Evolutionary conservation across 345 rosid species (phyloP).

Genomic region (Draba incana): DNA sequence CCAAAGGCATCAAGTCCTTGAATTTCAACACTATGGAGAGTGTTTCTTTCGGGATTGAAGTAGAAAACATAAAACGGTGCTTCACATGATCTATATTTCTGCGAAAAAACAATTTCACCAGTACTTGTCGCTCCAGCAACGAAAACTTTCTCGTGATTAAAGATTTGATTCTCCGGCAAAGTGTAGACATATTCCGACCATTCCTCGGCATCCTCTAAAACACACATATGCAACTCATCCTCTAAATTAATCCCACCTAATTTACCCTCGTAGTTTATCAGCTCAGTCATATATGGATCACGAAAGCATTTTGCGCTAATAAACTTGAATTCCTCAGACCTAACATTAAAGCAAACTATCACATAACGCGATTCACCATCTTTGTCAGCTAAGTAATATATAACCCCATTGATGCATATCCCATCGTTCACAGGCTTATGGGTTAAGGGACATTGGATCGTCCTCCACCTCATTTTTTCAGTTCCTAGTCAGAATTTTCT

Average conservation of each 20-base stretch:
- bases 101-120: background rate
- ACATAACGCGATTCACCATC: background rate
- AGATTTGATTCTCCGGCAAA: background rate
- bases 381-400: background rate
- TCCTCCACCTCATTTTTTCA: background rate
- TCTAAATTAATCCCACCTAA: background rate
- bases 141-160: background rate
- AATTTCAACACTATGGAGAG: background rate
- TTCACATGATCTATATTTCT: background rate
- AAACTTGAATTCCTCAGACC: background rate
- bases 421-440: background rate
- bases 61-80: background rate
- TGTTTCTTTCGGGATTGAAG: background rate
- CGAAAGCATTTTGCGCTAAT: background rate
- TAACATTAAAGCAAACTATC: constrained; percentile 2
- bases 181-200: background rate
- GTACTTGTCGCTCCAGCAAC: background rate
- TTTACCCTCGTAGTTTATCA: background rate
- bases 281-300: background rate
- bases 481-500: background rate
- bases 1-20: background rate
- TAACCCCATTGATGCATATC: constrained; percentile 6
- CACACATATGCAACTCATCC: background rate
- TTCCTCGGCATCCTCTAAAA: background rate
- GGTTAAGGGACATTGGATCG: background rate